Conservation (phyloP, 2,329 filamentous ascomycete species). For the Cercospora zeae-maydis region DNA sequence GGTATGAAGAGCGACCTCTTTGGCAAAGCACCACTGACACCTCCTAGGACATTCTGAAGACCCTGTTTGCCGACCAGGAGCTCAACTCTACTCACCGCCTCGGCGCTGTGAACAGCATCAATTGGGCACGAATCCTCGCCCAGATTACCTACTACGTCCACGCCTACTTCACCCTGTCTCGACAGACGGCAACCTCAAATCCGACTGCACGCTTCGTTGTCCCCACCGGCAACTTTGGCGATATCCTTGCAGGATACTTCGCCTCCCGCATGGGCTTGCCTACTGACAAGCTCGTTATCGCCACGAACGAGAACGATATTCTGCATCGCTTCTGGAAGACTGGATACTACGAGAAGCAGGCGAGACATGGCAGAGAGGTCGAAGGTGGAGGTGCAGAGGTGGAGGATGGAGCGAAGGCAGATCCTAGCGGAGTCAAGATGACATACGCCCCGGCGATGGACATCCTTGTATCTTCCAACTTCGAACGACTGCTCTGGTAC, state of each 20-base stretch:
- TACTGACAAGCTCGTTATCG: slow-evolving; percentile 80
- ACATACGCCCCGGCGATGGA: slow-evolving; percentile 96
- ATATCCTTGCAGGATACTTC: slow-evolving; percentile 91
- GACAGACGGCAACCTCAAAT: slow-evolving; percentile 58
- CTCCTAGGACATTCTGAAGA: slow-evolving; percentile 79
- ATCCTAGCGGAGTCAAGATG: slow-evolving; percentile 75
- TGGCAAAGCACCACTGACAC: background rate
- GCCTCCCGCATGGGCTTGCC: slow-evolving; percentile 87
- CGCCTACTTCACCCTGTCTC: slow-evolving; percentile 78
- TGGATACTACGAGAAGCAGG: slow-evolving; percentile 83
- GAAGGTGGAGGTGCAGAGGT: slow-evolving; percentile 51
- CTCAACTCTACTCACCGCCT: slow-evolving; percentile 80
- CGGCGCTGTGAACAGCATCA: slow-evolving; percentile 94
- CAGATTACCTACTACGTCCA: slow-evolving; percentile 98
- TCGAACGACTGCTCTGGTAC: slow-evolving; percentile 94
- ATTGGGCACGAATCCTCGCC: slow-evolving; percentile 90
- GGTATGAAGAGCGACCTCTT: slow-evolving; percentile 41
- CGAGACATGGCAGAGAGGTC: slow-evolving; percentile 55
- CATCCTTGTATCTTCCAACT: slow-evolving; percentile 93
- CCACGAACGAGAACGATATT: slow-evolving; percentile 97
- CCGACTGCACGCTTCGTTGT: slow-evolving; percentile 80
- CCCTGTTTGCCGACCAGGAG: slow-evolving; percentile 79
- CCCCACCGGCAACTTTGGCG: slow-evolving; percentile 94
- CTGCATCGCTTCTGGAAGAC: slow-evolving; percentile 92
- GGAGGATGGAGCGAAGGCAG: slow-evolving; percentile 58